Evolutionary conservation across 805 yeast species (phyloP).

Genomic region (Pichia sporocuriosa): DNA sequence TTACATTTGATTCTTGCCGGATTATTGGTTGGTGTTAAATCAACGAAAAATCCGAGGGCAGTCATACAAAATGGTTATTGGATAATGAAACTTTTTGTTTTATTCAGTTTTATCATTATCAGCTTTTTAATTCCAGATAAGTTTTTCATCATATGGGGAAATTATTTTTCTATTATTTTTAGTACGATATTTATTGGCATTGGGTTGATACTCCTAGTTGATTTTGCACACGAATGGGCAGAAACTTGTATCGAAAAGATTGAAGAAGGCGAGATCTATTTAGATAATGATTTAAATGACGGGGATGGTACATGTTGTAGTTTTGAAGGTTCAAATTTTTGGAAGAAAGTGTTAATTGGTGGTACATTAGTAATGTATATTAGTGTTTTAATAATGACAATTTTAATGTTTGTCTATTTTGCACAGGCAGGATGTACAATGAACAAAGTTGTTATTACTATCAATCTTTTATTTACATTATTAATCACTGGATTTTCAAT

Average conservation of each 20-base stretch:
- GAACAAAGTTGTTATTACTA: constrained; percentile 80
- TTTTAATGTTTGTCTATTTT: constrained; percentile 76
- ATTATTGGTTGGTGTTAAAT: constrained; percentile 63
- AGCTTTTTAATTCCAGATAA: constrained; percentile 80
- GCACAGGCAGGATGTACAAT: constrained; percentile 76
- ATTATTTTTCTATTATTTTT: constrained; percentile 75
- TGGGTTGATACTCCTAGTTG: constrained; percentile 85
- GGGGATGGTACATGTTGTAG: constrained; percentile 18
- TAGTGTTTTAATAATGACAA: constrained; percentile 63
- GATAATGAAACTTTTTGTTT: constrained; percentile 63
- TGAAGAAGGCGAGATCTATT: constrained; percentile 62
- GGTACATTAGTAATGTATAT: constrained; percentile 85
- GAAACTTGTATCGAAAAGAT: constrained; percentile 89
- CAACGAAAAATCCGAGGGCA: constrained; percentile 72
- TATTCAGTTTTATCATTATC: constrained; percentile 48
- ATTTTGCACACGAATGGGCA: constrained; percentile 98
- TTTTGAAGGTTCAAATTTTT: constrained; percentile 43
- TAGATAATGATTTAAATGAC: constrained; percentile 42
- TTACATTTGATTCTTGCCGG: constrained; percentile 68
- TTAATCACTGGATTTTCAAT: constrained; percentile 66
- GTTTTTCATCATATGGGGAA: constrained; percentile 87
- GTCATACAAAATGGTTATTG: constrained; percentile 89
- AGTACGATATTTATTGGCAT: constrained; percentile 82
- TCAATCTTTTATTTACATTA: constrained; percentile 63
- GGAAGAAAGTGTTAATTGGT: constrained; percentile 77